Base-by-base conservation (phyloP, 2,329 filamentous ascomycete genomes). In the Lasiodiplodia hormozganensis region DNA sequence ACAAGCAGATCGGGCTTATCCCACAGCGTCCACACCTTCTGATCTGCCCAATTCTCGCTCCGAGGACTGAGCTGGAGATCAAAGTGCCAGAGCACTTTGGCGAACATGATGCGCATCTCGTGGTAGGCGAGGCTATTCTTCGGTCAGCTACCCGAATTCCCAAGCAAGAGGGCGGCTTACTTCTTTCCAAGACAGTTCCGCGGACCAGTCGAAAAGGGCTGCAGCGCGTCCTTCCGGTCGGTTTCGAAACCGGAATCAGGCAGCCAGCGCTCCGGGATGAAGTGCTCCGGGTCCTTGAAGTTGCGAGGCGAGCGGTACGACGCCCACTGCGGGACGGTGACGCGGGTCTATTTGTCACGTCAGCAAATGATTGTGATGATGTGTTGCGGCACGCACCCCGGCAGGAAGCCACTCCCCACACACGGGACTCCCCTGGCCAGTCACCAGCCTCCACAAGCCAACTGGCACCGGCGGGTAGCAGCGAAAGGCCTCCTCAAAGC, bases 131-230 rank as follows among this genome's bases (percentile, higher is more conserved):
- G 71, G 31, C 76, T 78, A 16, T 10, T 10, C 3, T 16, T 16
- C 12, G 14, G 12, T 43, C 57, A 60, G 23, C n/a, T 3, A n/a
- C 2, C 34, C 34, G n/a, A 25, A 23, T 5, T 47, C 38, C 3
- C 28, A n/a, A 23, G 38, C 16, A 62, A 70, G 4, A 38, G 10
- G n/a, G 53, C 10, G 14, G 73, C 76, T 70, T 72, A 78, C 77
- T 78, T 78, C 69, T 77, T 78, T 6, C 77, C 78, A 36, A 80
- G 40, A 62, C 78, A 80, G 57, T 79, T 75, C 21, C 83, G 74
- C 0, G 81, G 75, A 0, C 83, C 84, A 38, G 79, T 73, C 0
- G 78, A 80, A 71, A 85, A 85, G 0, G 82, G 75, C 25, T 84
- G 79, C 14, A 83, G 68, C n/a, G 73, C 81, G 6, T 72, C 73